Conservation (phyloP, 2,329 filamentous ascomycete species). For the Neonectria ditissima region DNA sequence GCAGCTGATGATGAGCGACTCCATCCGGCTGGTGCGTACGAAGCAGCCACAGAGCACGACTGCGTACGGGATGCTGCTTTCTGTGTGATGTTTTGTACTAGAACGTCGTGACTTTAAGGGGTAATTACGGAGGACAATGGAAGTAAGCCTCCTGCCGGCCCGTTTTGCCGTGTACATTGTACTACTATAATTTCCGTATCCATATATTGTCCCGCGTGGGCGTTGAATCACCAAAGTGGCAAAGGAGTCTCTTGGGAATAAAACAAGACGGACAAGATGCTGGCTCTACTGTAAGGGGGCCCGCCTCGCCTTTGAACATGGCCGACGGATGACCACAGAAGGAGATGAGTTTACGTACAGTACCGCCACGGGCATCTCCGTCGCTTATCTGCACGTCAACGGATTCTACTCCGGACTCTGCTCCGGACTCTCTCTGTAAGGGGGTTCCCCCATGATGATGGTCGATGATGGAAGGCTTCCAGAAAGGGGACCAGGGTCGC, state of each 20-base stretch:
- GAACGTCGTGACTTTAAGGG: not conserved
- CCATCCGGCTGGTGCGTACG: not conserved
- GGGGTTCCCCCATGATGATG: conserved; percentile 28
- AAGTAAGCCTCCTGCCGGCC: not conserved
- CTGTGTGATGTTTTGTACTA: not conserved
- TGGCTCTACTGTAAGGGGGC: not conserved
- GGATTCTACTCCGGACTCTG: conserved; percentile 9
- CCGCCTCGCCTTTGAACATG: not conserved
- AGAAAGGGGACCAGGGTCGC: conserved; percentile 33
- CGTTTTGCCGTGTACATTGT: not conserved
- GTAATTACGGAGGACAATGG: not conserved
- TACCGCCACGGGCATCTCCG: conserved; percentile 39
- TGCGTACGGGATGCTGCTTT: not conserved
- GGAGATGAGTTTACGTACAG: conserved; percentile 23
- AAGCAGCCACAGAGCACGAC: too few relatives aligned
- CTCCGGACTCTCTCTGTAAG: conserved; percentile 11
- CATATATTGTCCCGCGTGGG: not conserved
- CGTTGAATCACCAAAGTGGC: not conserved
- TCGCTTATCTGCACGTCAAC: conserved; percentile 44
- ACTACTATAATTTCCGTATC: too few relatives aligned
- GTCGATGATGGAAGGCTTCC: conserved; percentile 37
- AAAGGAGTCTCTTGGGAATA: not conserved
- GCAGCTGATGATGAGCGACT: too few relatives aligned
- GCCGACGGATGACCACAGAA: conserved; percentile 13
- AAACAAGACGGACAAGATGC: not conserved